Conservation (phyloP, 2,329 filamentous ascomycete genomes). For the Colletotrichum tamarilloi region DNA sequence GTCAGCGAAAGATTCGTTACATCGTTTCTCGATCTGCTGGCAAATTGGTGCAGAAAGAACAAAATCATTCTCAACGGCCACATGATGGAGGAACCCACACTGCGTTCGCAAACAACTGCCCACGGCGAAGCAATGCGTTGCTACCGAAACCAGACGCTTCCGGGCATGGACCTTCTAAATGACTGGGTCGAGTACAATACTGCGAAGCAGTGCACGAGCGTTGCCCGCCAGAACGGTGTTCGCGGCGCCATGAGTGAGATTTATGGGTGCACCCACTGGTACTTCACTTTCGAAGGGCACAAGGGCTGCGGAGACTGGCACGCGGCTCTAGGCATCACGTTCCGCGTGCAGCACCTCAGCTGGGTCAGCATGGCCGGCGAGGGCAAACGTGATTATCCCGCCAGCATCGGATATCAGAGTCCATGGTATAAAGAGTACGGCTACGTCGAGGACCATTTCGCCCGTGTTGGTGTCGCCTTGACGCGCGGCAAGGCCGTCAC, state of each 20-base stretch:
- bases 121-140: constrained; percentile 48
- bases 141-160: constrained; percentile 44
- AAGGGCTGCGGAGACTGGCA: constrained; percentile 49
- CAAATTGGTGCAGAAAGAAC: constrained; percentile 43
- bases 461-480: constrained; percentile 44
- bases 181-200: constrained; percentile 47
- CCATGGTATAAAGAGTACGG: constrained; percentile 47
- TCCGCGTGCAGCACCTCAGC: constrained; percentile 44
- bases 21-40: constrained; percentile 44
- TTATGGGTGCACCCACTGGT: constrained; percentile 46
- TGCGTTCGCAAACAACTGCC: constrained; percentile 43
- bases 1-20: constrained; percentile 45
- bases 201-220: constrained; percentile 45
- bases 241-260: constrained; percentile 44
- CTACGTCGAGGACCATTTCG: constrained; percentile 45
- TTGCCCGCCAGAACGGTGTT: constrained; percentile 43
- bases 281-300: constrained; percentile 46
- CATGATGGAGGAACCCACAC: constrained; percentile 47
- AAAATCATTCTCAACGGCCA: constrained; percentile 43
- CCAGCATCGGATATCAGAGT: constrained; percentile 45
- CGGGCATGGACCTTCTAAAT: constrained; percentile 45
- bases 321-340: constrained; percentile 46
- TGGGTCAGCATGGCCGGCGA: constrained; percentile 48
- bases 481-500: constrained; percentile 44
- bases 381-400: constrained; percentile 46